Evolutionary conservation across 2,329 filamentous ascomycete genomes (phyloP), one percentile per base, ranked within the genome.

Genomic region (Claviceps digitariae): DNA sequence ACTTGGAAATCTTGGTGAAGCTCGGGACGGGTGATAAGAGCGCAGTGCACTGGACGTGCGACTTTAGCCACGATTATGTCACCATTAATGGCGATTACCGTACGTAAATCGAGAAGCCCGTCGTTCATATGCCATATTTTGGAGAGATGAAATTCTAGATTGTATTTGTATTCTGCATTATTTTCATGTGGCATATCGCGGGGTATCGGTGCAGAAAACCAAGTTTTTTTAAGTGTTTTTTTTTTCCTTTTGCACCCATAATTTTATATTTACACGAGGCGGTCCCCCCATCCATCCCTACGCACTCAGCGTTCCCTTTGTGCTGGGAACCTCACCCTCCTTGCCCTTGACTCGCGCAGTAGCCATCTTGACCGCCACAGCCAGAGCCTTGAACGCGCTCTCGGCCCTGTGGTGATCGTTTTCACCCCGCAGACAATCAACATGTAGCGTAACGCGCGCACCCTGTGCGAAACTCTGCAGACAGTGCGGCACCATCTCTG

Each of bases 321-420:
- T 97, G 73, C 90, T 96, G 52, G 90, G 87, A 27, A 97, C 83
- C 75, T 98, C 93, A 2, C 89, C 90, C 70, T 94, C 90, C 66
- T 86, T 84, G 12, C 88, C 89, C 44, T 81, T 79, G 34, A 91
- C 82, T 61, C 82, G 78, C 50, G 79, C 78, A 49, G 84, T 91
- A 10, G 93, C 93, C 68, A 79, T 79, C 61, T 85, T 78, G 53
- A 94, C 77, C 8, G 93, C 93, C 46, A 96, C 82, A 0, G 93
- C 93, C 60, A 97, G 71, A 48, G 93, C 93, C 79, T 98, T 98
- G 72, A 98, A 96, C 17, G 91, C 93, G 67, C 87, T 93, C 79
- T 97, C 93, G 10, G 93, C 90, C 55, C 90, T 78, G 73, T 97
- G 93, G 71, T 97, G 93, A 71, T 97, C 93, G 70, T 97, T 98